Percentiles rank a stretch among this genome's conserved stretches.
phyloP scores from a whole-genome alignment of 2,329 filamentous ascomycete species.

The Botrytis porri region DNA sequence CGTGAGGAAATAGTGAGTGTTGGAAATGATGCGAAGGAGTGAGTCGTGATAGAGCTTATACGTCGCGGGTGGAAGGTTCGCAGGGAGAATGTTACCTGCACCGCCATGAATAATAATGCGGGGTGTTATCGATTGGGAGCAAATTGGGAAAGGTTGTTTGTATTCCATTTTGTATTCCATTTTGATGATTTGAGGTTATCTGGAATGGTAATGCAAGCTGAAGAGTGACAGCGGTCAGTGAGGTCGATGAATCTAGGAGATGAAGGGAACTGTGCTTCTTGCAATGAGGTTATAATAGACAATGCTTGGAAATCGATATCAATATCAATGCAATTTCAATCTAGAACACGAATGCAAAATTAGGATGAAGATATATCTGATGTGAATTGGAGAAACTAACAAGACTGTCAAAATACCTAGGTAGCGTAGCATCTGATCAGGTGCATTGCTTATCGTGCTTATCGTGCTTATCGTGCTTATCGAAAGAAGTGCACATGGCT shows the following conservation, averaged over 20 bases:
- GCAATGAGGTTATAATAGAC: neutral
- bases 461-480: no score
- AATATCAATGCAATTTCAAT: neutral
- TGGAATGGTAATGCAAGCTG: neutral
- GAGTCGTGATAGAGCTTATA: constrained; percentile 58
- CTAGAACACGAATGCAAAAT: neutral
- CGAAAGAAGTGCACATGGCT: neutral
- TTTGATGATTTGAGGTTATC: neutral
- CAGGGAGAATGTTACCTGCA: constrained; percentile 64
- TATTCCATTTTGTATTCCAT: constrained; percentile 28
- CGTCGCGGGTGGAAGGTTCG: constrained; percentile 55
- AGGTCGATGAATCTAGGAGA: neutral
- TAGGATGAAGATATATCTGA: neutral
- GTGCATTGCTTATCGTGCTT: neutral
- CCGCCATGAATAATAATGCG: constrained; percentile 53
- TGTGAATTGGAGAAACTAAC: neutral
- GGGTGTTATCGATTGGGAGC: constrained; percentile 22
- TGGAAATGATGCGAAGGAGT: constrained; percentile 58
- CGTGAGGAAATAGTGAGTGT: constrained; percentile 44
- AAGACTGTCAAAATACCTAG: neutral
- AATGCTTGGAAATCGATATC: neutral
- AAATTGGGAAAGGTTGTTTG: constrained; percentile 19
- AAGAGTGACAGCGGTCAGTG: neutral
- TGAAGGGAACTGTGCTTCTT: neutral
- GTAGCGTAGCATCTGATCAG: neutral